A percentile compares a stretch with the other conserved stretches of the same genome.
Conservation (phyloP, 768 basidiomycete genomes). For the Suillus subalutaceus region DNA sequence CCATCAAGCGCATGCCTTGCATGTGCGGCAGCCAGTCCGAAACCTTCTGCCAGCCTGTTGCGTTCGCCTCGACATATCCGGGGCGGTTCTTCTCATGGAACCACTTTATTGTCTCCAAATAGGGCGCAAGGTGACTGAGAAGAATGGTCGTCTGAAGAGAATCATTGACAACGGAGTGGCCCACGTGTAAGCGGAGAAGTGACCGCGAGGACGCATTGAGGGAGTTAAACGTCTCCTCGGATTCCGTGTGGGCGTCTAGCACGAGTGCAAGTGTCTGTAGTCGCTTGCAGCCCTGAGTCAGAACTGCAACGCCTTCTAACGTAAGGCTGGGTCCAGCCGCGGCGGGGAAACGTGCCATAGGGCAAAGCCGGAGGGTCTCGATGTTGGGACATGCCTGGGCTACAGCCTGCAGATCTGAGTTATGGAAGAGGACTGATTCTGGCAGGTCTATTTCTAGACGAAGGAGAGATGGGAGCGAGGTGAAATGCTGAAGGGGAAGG, state of each 20-base stretch:
- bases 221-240: slow-evolving; percentile 47
- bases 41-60: slow-evolving; percentile 69
- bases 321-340: slow-evolving; percentile 57
- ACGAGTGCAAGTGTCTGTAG: slow-evolving; percentile 70
- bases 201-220: slow-evolving; percentile 61
- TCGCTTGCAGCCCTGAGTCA: slow-evolving; percentile 59
- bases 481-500: slow-evolving; percentile 63
- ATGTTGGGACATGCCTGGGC: slow-evolving; percentile 67
- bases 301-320: slow-evolving; percentile 61
- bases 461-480: slow-evolving; percentile 52
- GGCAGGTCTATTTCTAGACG: slow-evolving; percentile 81
- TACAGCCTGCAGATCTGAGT: slow-evolving; percentile 59
- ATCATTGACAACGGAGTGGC: slow-evolving; percentile 73
- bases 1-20: slow-evolving; percentile 64
- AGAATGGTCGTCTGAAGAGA: slow-evolving; percentile 71
- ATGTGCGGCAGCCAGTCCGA: slow-evolving; percentile 73
- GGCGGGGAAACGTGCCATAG: slow-evolving; percentile 65
- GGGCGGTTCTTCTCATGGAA: slow-evolving; percentile 80
- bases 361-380: slow-evolving; percentile 69
- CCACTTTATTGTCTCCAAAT: slow-evolving; percentile 70
- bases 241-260: slow-evolving; percentile 56
- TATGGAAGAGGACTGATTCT: slow-evolving; percentile 68
- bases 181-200: slow-evolving; percentile 70
- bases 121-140: slow-evolving; percentile 77
- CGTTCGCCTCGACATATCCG: slow-evolving; percentile 68